Conservation (phyloP, 2,329 filamentous ascomycete species). For the Orbilia quercus region DNA sequence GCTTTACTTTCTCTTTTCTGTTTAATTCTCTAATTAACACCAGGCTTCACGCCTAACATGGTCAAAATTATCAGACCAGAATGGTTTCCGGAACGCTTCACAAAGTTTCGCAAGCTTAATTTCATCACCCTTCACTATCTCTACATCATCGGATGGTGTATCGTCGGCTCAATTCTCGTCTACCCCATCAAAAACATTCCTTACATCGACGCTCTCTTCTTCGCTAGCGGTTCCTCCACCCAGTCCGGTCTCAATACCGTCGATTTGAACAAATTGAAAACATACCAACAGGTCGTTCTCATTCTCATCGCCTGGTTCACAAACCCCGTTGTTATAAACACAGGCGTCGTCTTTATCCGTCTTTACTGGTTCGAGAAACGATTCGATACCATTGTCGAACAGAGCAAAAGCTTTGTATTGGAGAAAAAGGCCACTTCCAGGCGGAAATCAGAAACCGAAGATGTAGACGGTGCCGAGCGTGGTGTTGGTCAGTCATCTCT, state of each 20-base stretch:
- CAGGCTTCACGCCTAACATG: constrained; percentile 20
- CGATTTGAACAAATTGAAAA: constrained; percentile 74
- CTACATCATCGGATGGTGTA: constrained; percentile 76
- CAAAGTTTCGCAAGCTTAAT: constrained; percentile 70
- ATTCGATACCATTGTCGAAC: constrained; percentile 76
- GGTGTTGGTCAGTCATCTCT: constrained; percentile 40
- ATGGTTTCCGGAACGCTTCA: constrained; percentile 35
- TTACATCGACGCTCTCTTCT: constrained; percentile 91
- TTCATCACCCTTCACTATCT: constrained; percentile 84
- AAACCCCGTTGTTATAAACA: constrained; percentile 86
- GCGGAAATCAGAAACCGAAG: constrained; percentile 47
- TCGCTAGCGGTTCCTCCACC: constrained; percentile 84
- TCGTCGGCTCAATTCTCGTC: constrained; percentile 81
- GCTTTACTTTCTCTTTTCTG: neutral
- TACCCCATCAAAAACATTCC: constrained; percentile 73
- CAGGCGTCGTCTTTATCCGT: constrained; percentile 87
- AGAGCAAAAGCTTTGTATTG: constrained; percentile 40
- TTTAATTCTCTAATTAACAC: neutral
- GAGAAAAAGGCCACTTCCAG: constrained; percentile 34
- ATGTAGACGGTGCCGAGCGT: constrained; percentile 40
- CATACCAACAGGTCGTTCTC: constrained; percentile 78
- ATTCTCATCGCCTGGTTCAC: constrained; percentile 78
- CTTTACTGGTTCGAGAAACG: constrained; percentile 98
- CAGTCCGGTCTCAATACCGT: constrained; percentile 90
- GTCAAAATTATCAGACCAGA: constrained; percentile 30